Evolutionary conservation across 2,329 filamentous ascomycete genomes (phyloP).

Genomic region (Colletotrichum sp.): DNA sequence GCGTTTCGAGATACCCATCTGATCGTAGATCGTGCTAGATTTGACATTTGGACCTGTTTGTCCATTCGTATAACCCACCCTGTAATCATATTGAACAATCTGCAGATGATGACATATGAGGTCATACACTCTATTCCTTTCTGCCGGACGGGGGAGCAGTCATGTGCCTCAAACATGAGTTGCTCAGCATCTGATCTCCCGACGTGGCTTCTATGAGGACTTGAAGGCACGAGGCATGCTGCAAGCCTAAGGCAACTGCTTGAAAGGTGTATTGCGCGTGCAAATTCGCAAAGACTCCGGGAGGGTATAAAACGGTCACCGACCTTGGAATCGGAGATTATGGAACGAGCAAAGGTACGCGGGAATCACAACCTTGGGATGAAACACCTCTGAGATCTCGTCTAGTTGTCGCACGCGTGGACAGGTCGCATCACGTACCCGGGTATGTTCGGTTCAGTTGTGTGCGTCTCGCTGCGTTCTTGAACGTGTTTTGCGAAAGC

Average conservation of each 20-base stretch:
- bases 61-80: background rate
- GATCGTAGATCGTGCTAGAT: background rate
- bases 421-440: too few relatives aligned
- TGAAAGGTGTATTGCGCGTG: too few relatives aligned
- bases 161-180: too few relatives aligned
- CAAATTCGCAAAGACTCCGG: background rate
- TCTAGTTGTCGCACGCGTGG: too few relatives aligned
- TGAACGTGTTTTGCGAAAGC: too few relatives aligned
- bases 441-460: too few relatives aligned
- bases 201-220: background rate
- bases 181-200: background rate
- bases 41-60: background rate
- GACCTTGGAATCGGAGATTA: fast-evolving
- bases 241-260: too few relatives aligned
- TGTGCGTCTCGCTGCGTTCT: too few relatives aligned
- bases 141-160: background rate
- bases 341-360: too few relatives aligned
- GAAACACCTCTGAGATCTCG: too few relatives aligned
- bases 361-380: too few relatives aligned
- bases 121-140: fast-evolving
- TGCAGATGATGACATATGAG: fast-evolving
- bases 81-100: fast-evolving
- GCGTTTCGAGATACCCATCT: background rate
- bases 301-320: background rate
- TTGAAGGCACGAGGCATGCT: background rate